Base-by-base conservation (phyloP, 257 asterid genomes). In the Gentiana macrophylla region DNA sequence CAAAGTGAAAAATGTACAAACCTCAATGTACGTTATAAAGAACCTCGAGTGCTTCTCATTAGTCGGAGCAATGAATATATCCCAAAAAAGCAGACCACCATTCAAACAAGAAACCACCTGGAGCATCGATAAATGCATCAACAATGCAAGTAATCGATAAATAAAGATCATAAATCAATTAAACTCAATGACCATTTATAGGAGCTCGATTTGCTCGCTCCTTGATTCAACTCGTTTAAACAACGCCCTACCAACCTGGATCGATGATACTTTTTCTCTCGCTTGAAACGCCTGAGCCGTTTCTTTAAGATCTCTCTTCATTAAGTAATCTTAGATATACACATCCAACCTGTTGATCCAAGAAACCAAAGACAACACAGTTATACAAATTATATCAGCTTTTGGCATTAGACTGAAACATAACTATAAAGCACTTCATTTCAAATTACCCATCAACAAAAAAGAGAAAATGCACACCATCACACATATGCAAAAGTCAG, bases 251-350 rank as follows among this genome's bases (percentile, higher is more conserved):
- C 97, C 99, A 68, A 92, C 99, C 99, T 3, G 99, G 99, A 65
- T 92, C 99, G 99, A 85, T 8, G 97, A 88, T 35, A 92, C 99
- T 74, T 92, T 92, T 56, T 94, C 99, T n/a, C 74, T 92, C 99
- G 94, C 84, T 76, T 81, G 99, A 64, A 92, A 92, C 33, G 99
- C 94, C 77, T 88, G 94, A 24, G 99, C 97, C 33, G 95, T 74
- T 54, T 91, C 94, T 76, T 88, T 92, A 75, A 92, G 76, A 74
- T 88, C 97, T 72, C 99, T 83, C 79, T 92, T 92, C 55, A 92
- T 94, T 55, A 92, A 76, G 74, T 92, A 92, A 70, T 92, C 99
- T 24, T 24, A 24, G 24, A 24, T 24, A 24, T 24, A 24, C 24
- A 24, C 24, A 24, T 24, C 24, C 24, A 24, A 24, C 24, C 24